Percentiles rank a stretch among this genome's conserved stretches.
Conservation (phyloP, 108 stramenopile species). For the Skeletonema grethae region DNA sequence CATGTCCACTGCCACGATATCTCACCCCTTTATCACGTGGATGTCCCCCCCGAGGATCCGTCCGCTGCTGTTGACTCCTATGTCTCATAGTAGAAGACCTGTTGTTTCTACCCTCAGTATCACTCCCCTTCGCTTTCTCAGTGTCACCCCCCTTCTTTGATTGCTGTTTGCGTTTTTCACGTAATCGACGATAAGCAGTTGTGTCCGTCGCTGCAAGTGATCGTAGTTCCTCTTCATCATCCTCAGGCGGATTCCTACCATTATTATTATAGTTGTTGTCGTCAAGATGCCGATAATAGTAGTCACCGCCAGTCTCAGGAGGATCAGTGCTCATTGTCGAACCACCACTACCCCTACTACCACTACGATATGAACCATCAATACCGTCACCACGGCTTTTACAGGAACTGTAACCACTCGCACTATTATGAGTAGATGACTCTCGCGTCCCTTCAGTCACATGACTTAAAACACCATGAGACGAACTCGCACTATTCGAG, state of each 20-base stretch:
- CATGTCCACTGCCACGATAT: not conserved
- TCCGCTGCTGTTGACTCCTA: not conserved
- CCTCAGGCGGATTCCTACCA: not conserved
- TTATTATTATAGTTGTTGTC: not conserved
- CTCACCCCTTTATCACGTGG: not conserved
- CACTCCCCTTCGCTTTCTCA: not conserved
- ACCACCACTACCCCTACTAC: not conserved
- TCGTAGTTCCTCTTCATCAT: not conserved
- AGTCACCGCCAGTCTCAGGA: not conserved
- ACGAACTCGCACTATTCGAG: not conserved
- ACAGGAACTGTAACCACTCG: not conserved
- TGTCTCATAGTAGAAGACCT: not conserved
- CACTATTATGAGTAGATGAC: not conserved
- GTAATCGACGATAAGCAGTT: not conserved
- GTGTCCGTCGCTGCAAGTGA: constrained; percentile 4
- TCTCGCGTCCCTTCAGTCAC: not conserved
- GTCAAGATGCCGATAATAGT: not conserved
- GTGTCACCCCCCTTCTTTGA: not conserved
- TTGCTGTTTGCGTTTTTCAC: not conserved
- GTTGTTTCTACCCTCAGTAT: not conserved
- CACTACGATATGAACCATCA: too few relatives aligned
- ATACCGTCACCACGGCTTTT: too few relatives aligned
- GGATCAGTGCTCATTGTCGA: not conserved
- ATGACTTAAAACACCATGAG: not conserved
- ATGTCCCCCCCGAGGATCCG: too few relatives aligned